These are phyloP conservation scores for Casuarina glauca DNA, from an alignment of 306 rosid genomes.

Conservation along the genomic window DNA sequence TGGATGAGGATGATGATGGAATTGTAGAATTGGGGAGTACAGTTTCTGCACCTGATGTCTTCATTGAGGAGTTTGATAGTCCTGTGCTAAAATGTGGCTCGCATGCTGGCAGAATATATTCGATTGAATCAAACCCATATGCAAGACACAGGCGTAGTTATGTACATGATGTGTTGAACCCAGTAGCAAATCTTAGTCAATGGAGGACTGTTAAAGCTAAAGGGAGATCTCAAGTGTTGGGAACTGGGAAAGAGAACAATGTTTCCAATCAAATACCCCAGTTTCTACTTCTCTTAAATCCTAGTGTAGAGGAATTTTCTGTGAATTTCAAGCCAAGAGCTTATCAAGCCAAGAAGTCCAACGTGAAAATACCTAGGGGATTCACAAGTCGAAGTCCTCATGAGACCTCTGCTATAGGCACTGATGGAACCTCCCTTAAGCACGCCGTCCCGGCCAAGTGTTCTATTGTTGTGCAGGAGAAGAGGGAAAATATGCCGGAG, in stretches of 20 bases:
- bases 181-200: conserved; percentile 73
- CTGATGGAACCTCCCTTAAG: no score
- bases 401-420: no score
- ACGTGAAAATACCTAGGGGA: no score
- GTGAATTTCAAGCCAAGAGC: conserved; percentile 17
- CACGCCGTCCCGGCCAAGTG: no score
- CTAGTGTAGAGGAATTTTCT: conserved; percentile 35
- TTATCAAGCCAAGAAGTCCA: no score
- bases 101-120: conserved; percentile 31
- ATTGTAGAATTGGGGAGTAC: conserved; percentile 26
- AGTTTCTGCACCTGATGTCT: conserved; percentile 24
- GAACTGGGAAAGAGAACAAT: conserved; percentile 59
- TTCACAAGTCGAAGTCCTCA: no score
- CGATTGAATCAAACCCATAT: conserved; percentile 36
- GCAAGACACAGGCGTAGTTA: conserved; percentile 63
- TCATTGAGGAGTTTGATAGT: conserved; percentile 48
- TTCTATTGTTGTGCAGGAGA: no score
- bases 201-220: conserved; percentile 67
- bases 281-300: conserved; percentile 38
- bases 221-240: conserved; percentile 31
- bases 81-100: conserved; percentile 21
- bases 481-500: no score
- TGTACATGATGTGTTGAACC: conserved; percentile 75
- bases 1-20: conserved; percentile 29
- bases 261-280: conserved; percentile 36